These are phyloP conservation scores for Arthrinium puccinioides DNA, from an alignment of 2,329 filamentous ascomycete species.

Conservation along the genomic window DNA sequence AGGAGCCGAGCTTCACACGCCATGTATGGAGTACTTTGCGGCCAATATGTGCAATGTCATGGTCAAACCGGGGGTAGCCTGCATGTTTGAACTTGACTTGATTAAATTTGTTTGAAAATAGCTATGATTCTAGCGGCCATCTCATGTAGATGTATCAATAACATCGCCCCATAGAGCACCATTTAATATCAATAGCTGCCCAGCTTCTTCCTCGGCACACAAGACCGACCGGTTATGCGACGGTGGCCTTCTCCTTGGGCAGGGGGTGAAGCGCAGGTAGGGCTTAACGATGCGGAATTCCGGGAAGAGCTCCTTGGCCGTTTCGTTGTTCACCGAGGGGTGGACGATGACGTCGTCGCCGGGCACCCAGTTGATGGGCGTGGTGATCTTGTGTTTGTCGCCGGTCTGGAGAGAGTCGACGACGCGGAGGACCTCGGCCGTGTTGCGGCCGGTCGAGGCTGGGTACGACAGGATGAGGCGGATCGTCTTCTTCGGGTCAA, in stretches of 20 bases:
- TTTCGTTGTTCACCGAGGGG: conserved; percentile 71
- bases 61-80: too few species aligned
- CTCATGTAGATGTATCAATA: too few species aligned
- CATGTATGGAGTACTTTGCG: too few species aligned
- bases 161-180: too few species aligned
- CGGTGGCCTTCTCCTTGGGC: conserved; percentile 43
- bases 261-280: conserved; percentile 69
- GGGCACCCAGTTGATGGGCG: conserved; percentile 83
- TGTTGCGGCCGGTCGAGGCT: conserved; percentile 81
- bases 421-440: conserved; percentile 70
- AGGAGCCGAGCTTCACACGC: too few species aligned
- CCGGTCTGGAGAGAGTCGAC: conserved; percentile 74
- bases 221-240: too few species aligned
- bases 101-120: too few species aligned
- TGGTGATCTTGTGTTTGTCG: conserved; percentile 82
- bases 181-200: too few species aligned
- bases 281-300: conserved; percentile 63
- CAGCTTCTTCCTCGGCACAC: too few species aligned
- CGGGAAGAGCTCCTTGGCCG: conserved; percentile 83
- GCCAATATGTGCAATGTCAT: too few species aligned
- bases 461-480: conserved; percentile 89
- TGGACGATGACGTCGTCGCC: conserved; percentile 92
- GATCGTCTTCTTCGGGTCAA: conserved; percentile 90
- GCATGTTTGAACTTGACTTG: too few species aligned
- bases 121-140: too few species aligned